Base-by-base conservation (phyloP, 108 stramenopile species). In the Nitzschia sp. region DNA sequence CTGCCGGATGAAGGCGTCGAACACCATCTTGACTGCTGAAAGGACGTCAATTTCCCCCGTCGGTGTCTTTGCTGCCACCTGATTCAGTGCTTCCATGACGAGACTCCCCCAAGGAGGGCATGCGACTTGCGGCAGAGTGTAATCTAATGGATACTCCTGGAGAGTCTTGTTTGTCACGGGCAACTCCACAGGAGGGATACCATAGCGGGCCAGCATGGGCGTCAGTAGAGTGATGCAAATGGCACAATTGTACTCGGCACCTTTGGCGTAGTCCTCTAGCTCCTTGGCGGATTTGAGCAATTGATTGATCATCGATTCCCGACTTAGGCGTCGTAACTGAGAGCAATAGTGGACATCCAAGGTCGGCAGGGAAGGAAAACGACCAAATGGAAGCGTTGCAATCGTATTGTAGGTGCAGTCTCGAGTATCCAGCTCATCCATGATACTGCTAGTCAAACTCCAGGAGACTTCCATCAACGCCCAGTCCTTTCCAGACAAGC, bases 341-440 rank as follows among this genome's bases (percentile, higher is more conserved):
- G 84, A 83, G 45, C 90, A 88, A 66, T 81, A 91, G 57, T 96
- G 94, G 8, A 80, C 85, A 84, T 96, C 94, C 58, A 93, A 66
- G 0, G 90, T 88, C 17, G 91, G 87, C 19, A 92, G 63, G 0
- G 88, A 79, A 6, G 94, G 94, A 52, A 87, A 93, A 44, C 80
- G 69, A 29, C 92, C 92, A 68, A 90, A 83, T 0, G 83, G 73
- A 30, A 66, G 68, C 25, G 68, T 79, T 21, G 77, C 62, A 32
- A 87, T 68, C 19, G 89, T 79, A 52, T 80, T 80, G 72, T 85
- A 89, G 11, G 84, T 57, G 35, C 88, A 78, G 63, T 79, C 79
- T 0, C 84, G 74, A 23, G 71, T 60, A 61, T 94, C 89, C 41
- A 94, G 63, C 45, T 88, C 90, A 22, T 80, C 61, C 71, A 89